These are phyloP conservation scores for Scutellaria baicalensis DNA, from an alignment of 257 asterid genomes.

Conservation along the genomic window DNA sequence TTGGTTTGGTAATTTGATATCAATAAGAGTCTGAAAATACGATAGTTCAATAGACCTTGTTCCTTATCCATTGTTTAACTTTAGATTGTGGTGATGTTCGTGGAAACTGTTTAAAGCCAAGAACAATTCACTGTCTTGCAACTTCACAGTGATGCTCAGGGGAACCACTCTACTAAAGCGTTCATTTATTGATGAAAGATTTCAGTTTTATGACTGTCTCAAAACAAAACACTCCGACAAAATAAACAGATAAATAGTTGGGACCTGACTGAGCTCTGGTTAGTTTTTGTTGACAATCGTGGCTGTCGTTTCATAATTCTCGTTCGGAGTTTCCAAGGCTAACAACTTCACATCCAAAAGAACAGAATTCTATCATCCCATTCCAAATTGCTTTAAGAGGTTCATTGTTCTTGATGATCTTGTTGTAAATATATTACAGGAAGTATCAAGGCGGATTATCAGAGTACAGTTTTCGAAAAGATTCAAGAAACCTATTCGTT, in stretches of 20 bases:
- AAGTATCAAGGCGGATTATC: slow-evolving; percentile 64
- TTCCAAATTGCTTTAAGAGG: background rate
- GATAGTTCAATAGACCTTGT: background rate
- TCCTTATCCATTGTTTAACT: background rate
- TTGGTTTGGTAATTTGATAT: background rate
- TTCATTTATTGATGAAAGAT: background rate
- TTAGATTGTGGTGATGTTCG: background rate
- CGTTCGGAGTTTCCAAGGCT: background rate
- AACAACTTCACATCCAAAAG: background rate
- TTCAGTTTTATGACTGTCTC: background rate
- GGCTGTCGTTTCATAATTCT: background rate
- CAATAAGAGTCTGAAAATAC: background rate
- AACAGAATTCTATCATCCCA: background rate
- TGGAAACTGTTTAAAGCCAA: background rate
- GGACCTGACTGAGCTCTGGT: no score
- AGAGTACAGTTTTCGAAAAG: slow-evolving; percentile 62
- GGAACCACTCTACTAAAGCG: background rate
- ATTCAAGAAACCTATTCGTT: slow-evolving; percentile 59
- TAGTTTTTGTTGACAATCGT: background rate
- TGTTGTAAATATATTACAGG: slow-evolving; percentile 40
- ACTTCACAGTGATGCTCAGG: background rate
- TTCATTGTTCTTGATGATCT: slow-evolving; percentile 2
- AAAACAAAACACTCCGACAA: background rate
- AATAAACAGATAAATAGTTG: background rate
- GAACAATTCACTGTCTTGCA: background rate